Evolutionary conservation across 2,329 filamentous ascomycete species (phyloP).

Genomic region (Fusarium humuli): DNA sequence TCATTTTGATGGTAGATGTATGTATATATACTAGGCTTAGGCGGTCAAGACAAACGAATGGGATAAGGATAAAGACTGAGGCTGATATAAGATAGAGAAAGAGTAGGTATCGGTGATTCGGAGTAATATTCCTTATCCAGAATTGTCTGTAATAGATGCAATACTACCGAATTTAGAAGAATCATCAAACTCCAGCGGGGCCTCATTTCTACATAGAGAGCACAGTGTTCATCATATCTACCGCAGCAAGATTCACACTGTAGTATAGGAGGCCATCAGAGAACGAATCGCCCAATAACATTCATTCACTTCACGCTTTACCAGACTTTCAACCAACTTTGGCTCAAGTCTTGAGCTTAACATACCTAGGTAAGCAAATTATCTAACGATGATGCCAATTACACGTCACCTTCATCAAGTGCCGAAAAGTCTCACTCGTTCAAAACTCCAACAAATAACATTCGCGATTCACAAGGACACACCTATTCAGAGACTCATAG

Average conservation of each 20-base stretch:
- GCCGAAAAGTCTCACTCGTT: neutral
- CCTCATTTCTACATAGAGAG: slow-evolving; percentile 26
- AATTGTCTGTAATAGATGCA: slow-evolving; percentile 13
- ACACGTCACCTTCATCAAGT: slow-evolving; percentile 13
- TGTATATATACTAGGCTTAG: neutral
- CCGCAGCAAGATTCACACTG: slow-evolving; percentile 21
- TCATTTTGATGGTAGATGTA: slow-evolving; percentile 21
- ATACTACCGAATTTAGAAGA: slow-evolving; percentile 21
- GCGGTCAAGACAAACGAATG: neutral
- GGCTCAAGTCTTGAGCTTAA: neutral
- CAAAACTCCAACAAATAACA: neutral
- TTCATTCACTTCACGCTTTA: neutral
- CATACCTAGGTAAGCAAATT: neutral
- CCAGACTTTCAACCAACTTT: slow-evolving; percentile 11
- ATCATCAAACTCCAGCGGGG: slow-evolving; percentile 41
- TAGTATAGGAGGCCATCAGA: slow-evolving; percentile 5
- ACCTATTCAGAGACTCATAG: slow-evolving; percentile 7
- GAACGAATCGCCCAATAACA: slow-evolving; percentile 16
- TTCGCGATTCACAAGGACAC: slow-evolving; percentile 2
- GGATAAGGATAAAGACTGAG: neutral
- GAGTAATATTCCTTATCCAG: slow-evolving; percentile 36
- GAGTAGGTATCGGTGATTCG: neutral
- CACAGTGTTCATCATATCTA: slow-evolving; percentile 32
- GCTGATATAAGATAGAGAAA: neutral
- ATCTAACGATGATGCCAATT: slow-evolving; percentile 25